phyloP scores from a whole-genome alignment of 2,329 filamentous ascomycete genomes.

The Penicillium sp. region DNA sequence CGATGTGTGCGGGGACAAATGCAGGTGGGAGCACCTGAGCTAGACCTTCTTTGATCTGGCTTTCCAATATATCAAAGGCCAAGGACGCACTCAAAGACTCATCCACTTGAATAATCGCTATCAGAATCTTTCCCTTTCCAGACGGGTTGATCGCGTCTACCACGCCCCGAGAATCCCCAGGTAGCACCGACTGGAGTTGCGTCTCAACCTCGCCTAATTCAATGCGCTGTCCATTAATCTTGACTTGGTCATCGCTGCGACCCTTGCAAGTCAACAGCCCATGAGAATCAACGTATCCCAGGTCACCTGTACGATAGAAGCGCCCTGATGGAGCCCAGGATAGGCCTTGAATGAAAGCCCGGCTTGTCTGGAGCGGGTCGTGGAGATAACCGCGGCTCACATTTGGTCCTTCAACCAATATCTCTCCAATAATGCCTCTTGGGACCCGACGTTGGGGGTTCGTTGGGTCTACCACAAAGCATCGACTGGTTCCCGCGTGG shows the following conservation, averaged over 20 bases:
- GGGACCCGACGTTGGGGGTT: constrained; percentile 22
- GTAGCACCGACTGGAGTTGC: too few species aligned
- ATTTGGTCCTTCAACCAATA: constrained; percentile 34
- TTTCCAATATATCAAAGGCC: too few species aligned
- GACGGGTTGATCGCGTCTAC: too few species aligned
- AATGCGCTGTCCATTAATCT: constrained; percentile 54
- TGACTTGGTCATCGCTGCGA: constrained; percentile 49
- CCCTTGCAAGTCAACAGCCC: constrained; percentile 42
- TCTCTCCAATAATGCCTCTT: constrained; percentile 23
- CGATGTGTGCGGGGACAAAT: too few species aligned
- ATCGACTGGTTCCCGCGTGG: background rate
- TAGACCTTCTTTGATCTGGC: too few species aligned
- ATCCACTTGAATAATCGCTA: too few species aligned
- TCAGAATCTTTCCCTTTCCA: too few species aligned
- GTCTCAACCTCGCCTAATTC: constrained; percentile 51
- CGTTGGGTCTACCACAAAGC: constrained; percentile 27
- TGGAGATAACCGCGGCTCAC: constrained; percentile 30
- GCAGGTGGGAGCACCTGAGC: too few species aligned
- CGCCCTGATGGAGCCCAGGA: constrained; percentile 23
- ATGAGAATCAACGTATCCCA: constrained; percentile 23
- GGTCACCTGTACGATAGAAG: constrained; percentile 19
- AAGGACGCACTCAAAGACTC: too few species aligned
- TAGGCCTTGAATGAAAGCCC: constrained; percentile 20
- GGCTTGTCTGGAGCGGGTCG: constrained; percentile 28
- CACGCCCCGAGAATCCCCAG: too few species aligned